Percentiles rank a stretch among this genome's conserved stretches.
phyloP scores from a whole-genome alignment of 2,329 filamentous ascomycete genomes.

The Clarireedia homoeocarpa region DNA sequence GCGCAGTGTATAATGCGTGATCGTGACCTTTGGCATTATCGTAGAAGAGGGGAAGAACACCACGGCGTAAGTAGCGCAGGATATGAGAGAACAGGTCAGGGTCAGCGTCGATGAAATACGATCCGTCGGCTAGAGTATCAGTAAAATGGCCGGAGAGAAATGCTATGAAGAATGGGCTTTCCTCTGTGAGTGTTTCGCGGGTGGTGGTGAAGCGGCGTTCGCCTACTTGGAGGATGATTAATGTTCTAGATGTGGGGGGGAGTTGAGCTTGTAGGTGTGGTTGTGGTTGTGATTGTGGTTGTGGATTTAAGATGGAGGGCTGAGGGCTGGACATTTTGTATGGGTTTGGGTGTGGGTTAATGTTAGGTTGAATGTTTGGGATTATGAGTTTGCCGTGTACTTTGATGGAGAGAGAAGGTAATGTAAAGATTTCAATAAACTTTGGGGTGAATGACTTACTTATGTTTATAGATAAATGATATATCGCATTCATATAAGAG shows the following conservation, averaged over 20 bases:
- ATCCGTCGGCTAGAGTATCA: conserved; percentile 24
- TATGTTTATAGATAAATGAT: too few species aligned
- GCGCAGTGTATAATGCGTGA: conserved; percentile 27
- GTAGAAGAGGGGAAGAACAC: conserved; percentile 31
- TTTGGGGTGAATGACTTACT: too few species aligned
- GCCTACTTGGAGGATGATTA: conserved; percentile 5
- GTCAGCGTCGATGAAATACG: conserved; percentile 34
- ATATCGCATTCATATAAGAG: too few species aligned
- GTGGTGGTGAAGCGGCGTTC: conserved; percentile 7
- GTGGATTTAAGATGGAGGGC: neutral
- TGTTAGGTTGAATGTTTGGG: neutral
- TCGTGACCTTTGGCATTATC: conserved; percentile 27
- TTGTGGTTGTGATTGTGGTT: too few species aligned
- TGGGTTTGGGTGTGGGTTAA: neutral
- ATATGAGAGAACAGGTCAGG: conserved; percentile 31
- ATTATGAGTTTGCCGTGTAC: too few species aligned
- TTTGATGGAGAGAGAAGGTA: too few species aligned
- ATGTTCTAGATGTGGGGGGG: neutral
- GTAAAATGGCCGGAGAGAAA: conserved; percentile 22
- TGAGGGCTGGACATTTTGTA: neutral
- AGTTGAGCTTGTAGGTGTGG: neutral
- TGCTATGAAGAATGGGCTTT: neutral
- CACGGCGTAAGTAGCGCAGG: conserved; percentile 30
- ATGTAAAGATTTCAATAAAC: too few species aligned
- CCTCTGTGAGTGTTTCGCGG: neutral